Evolutionary conservation across 2,329 filamentous ascomycete genomes (phyloP).

Genomic region (Davidsoniella eucalypti): DNA sequence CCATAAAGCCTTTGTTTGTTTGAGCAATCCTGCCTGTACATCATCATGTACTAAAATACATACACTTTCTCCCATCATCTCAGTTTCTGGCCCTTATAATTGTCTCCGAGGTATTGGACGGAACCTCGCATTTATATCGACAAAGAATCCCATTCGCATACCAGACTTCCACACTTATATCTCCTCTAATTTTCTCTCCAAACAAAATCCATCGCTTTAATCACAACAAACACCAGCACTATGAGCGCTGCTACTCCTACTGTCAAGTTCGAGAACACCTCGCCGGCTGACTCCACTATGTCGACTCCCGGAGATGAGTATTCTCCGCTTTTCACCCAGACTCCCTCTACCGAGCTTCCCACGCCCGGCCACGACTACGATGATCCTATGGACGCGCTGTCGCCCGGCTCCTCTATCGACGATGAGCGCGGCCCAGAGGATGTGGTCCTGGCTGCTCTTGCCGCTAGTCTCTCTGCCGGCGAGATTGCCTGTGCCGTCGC

Average conservation of each 20-base stretch:
- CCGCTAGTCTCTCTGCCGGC: conserved; percentile 6
- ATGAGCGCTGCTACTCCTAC: conserved; percentile 18
- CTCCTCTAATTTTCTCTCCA: background rate
- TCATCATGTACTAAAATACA: background rate
- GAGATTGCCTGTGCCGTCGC: conserved; percentile 11
- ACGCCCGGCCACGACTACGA: conserved; percentile 19
- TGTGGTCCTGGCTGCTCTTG: conserved; percentile 16
- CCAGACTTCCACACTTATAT: background rate
- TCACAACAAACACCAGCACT: conserved; percentile 15
- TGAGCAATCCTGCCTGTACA: background rate
- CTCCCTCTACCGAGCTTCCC: conserved; percentile 18
- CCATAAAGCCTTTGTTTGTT: conserved; percentile 4
- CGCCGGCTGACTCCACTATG: conserved; percentile 37
- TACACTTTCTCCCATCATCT: background rate
- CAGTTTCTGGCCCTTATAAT: conserved; percentile 3
- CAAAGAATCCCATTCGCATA: background rate
- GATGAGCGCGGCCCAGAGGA: conserved; percentile 15
- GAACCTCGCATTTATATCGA: conserved; percentile 2
- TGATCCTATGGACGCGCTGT: conserved; percentile 33
- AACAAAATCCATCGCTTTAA: background rate
- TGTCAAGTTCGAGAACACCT: conserved; percentile 34
- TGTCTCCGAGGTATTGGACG: conserved; percentile 1
- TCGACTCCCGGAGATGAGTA: conserved; percentile 33
- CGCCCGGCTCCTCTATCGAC: conserved; percentile 26
- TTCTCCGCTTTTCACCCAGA: conserved; percentile 29